Conservation (phyloP, 768 basidiomycete species). For the Nidularia pulvinata region DNA sequence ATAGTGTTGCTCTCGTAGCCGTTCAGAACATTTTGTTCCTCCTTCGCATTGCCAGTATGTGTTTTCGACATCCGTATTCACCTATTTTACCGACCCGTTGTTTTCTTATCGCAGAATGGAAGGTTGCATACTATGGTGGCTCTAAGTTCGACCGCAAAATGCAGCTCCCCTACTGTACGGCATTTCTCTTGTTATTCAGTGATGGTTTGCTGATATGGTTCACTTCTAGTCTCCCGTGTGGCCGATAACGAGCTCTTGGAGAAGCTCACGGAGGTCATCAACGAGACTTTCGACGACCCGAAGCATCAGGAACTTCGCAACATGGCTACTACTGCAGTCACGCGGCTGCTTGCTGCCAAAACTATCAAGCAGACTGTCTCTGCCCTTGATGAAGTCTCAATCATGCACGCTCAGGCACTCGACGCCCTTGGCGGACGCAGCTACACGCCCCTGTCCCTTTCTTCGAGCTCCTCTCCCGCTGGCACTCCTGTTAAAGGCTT, state of each 20-base stretch:
- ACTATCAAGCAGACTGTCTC: neutral
- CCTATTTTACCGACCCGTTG: neutral
- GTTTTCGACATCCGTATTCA: neutral
- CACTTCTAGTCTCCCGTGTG: neutral
- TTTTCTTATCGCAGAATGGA: neutral
- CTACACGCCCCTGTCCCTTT: neutral
- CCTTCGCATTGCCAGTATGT: neutral
- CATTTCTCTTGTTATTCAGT: neutral
- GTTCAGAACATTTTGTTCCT: neutral
- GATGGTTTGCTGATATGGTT: neutral
- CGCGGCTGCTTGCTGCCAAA: neutral
- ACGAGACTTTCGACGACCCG: neutral
- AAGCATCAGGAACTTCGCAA: neutral
- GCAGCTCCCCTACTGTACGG: neutral
- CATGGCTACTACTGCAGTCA: neutral
- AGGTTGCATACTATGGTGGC: neutral
- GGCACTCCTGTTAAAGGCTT: neutral
- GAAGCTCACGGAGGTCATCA: neutral
- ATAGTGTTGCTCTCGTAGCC: neutral
- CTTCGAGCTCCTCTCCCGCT: neutral
- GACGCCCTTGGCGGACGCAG: neutral
- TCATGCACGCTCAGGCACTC: neutral
- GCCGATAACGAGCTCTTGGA: neutral
- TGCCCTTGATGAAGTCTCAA: neutral
- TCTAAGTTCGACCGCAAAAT: neutral